Conservation (phyloP, 306 rosid species). For the Vigna hirtella region DNA sequence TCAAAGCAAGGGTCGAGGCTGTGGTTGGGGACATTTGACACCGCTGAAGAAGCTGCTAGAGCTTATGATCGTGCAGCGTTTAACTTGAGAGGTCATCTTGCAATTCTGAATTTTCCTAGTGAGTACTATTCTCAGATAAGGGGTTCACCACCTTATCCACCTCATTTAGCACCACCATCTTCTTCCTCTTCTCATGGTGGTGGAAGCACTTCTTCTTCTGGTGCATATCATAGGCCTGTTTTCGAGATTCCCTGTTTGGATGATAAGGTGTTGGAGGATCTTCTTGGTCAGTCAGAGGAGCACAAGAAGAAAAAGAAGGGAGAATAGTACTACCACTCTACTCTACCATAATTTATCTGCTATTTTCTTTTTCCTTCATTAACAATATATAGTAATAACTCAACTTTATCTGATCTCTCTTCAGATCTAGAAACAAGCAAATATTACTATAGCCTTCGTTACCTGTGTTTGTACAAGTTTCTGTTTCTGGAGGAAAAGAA, state of each 20-base stretch:
- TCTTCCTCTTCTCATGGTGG: slow-evolving; percentile 40
- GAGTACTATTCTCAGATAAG: slow-evolving; percentile 71
- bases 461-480: neutral
- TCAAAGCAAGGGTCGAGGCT: slow-evolving; percentile 73
- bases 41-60: slow-evolving; percentile 84
- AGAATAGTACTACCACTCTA: neutral
- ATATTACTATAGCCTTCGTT: neutral
- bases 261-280: slow-evolving; percentile 76
- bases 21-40: slow-evolving; percentile 88
- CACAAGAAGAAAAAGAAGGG: slow-evolving; percentile 52
- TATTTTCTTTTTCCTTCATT: neutral
- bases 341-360: neutral
- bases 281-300: slow-evolving; percentile 64
- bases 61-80: slow-evolving; percentile 89
- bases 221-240: slow-evolving; percentile 50
- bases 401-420: neutral
- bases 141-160: slow-evolving; percentile 70
- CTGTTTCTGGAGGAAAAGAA: neutral
- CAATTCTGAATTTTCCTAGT: slow-evolving; percentile 75
- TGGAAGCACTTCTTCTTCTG: slow-evolving; percentile 45
- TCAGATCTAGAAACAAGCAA: neutral
- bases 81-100: slow-evolving; percentile 77
- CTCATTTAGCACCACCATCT: slow-evolving; percentile 49
- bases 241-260: slow-evolving; percentile 79
- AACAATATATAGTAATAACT: neutral